Evolutionary conservation across 176 grass and related monocot species (phyloP), one percentile per base, ranked within the genome.

Genomic region (Oryza coarctata): DNA sequence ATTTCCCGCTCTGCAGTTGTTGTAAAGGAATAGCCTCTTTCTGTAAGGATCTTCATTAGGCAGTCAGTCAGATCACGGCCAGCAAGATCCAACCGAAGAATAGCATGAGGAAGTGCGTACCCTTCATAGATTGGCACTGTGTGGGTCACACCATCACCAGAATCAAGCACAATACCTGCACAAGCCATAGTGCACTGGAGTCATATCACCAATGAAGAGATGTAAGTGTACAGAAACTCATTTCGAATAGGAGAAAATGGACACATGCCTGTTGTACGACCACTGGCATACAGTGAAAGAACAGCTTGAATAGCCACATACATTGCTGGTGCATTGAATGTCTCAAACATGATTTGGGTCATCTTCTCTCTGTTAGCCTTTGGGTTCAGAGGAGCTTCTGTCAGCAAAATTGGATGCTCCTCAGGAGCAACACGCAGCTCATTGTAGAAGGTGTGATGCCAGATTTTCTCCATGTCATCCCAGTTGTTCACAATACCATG

Each of bases 111-210:
- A 34, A 88, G 86, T 40, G 86, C 86, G 57, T 88, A 83, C 83
- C 86, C 80, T 68, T 88, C 86, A 14, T 88, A 88, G 26, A 88
- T 88, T 32, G 86, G 86, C 58, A 83, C 86, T 34, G 86, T 88
- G 60, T 88, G 86, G 31, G 57, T 78, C 33, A 88, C 86, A 73
- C 86, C 86, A 14, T 88, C 86, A 72, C 86, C 86, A 83, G 86
- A 88, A 73, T 88, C 86, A 71, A 87, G 86, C 55, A 87, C 86
- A 41, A 87, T 87, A 87, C 86, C 86, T 87, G 66, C 80, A 82
- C 11, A 82, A 60, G 65, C 70, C 79, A 87, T 49, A 47, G 34
- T 3, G 65, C 32, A 3, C 25, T 28, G 3, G 30, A 14, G 36
- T 82, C 78, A 70, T 58, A 61, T 76, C 43, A 63, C 50, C 0